phyloP scores from a whole-genome alignment of 1,139 yeast genomes.

The Pneumocystis jirovecii region DNA sequence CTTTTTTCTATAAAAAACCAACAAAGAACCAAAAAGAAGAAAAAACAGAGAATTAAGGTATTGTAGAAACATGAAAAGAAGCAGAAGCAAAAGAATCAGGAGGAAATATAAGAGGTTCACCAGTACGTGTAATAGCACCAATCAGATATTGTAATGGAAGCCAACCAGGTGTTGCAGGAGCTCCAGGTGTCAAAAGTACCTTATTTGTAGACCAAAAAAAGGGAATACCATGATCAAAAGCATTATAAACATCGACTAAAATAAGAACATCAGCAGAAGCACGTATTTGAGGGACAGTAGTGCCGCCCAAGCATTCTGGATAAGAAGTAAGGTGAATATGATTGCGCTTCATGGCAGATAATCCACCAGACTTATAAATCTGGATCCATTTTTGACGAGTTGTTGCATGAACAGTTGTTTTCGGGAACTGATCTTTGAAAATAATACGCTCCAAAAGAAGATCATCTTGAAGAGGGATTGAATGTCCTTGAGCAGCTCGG shows the following conservation, averaged over 20 bases:
- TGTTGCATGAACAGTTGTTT: constrained; percentile 66
- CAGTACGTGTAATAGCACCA: not conserved
- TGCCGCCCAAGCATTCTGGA: not conserved
- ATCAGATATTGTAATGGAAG: not conserved
- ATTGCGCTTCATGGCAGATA: constrained; percentile 56
- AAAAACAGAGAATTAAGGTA: not conserved
- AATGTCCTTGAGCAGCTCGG: constrained; percentile 90
- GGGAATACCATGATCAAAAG: constrained; percentile 33
- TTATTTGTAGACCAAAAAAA: constrained; percentile 57
- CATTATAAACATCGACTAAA: constrained; percentile 40
- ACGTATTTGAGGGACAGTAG: constrained; percentile 38
- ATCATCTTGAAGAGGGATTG: constrained; percentile 35
- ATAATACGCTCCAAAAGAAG: constrained; percentile 26
- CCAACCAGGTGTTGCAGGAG: not conserved
- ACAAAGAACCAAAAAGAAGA: not conserved
- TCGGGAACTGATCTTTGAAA: constrained; percentile 9
- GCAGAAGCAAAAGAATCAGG: not conserved
- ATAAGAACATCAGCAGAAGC: constrained; percentile 44
- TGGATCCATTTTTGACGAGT: constrained; percentile 33
- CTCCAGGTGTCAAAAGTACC: constrained; percentile 37
- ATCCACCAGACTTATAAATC: constrained; percentile 34
- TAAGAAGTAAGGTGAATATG: constrained; percentile 61
- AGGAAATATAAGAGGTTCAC: not conserved
- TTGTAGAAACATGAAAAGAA: not conserved
- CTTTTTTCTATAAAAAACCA: not conserved